These are phyloP conservation scores for Tylopilus cervinicoccineus DNA, from an alignment of 768 basidiomycete genomes.

Conservation along the genomic window DNA sequence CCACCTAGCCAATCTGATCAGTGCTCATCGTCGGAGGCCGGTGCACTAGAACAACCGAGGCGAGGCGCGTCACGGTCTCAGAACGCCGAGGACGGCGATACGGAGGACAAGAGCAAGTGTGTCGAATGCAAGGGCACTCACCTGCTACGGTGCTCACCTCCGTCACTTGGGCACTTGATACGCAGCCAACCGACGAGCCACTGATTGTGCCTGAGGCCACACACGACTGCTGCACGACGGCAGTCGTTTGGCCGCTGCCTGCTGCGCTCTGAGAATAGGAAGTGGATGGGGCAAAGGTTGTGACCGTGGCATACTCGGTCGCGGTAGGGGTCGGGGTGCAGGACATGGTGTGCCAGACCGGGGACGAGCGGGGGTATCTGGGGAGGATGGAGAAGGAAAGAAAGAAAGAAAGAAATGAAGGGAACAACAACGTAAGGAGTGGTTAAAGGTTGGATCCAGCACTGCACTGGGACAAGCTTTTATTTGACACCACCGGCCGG, in stretches of 20 bases:
- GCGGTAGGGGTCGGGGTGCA: conserved; percentile 42
- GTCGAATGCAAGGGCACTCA: conserved; percentile 19
- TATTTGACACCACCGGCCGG: background rate
- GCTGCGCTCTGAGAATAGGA: conserved; percentile 35
- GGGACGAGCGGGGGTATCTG: background rate
- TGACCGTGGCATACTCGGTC: conserved; percentile 39
- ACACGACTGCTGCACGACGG: conserved; percentile 31
- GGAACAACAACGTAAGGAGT: background rate
- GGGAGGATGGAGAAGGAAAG: background rate
- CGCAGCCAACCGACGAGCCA: conserved; percentile 27
- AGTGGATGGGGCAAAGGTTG: conserved; percentile 33
- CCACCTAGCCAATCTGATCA: conserved; percentile 24
- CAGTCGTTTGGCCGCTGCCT: conserved; percentile 32
- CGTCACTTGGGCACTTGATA: conserved; percentile 24
- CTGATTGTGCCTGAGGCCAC: conserved; percentile 26
- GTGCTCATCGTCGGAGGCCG: conserved; percentile 2
- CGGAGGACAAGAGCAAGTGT: background rate
- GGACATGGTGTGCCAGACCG: conserved; percentile 20
- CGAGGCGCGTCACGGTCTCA: conserved; percentile 19
- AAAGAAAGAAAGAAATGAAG: background rate
- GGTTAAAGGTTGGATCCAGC: background rate
- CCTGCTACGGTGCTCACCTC: conserved; percentile 34
- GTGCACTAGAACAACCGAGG: background rate
- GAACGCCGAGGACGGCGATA: background rate
- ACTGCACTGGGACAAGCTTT: background rate